Base-by-base conservation (phyloP, 345 rosid genomes). In the Lepidium didymum region DNA sequence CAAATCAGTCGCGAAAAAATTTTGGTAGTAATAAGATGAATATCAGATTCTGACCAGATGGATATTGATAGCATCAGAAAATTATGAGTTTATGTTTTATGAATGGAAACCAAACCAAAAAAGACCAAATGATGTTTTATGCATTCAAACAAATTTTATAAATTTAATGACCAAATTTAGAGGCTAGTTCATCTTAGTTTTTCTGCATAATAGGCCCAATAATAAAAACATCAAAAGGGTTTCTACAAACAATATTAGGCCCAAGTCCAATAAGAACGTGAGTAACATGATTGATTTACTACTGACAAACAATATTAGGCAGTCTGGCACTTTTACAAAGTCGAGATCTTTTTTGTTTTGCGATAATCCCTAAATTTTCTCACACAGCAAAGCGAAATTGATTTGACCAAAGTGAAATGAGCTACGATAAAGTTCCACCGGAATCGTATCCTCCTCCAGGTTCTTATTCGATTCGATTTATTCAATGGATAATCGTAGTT, bases 381-480 rank as follows among this genome's bases (percentile, higher is more conserved):
- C 46, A 23, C 7, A 36, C 62, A 25, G 23, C 33, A 45, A 45
- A 46, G 38, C 47, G 31, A 36, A 14, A 35, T 41, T 45, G 67
- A 41, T 13, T 7, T 12, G 43, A 35, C 12, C 18, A 40, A 10
- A 29, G 33, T 7, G 14, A n/a, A 5, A 86, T 89, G 92, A 88
- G 90, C 75, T 88, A 88, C 88, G 81, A 85, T 37, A 83, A 66
- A 72, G 68, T 43, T 46, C 81, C 85, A 44, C 83, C 78, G 45
- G 85, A 85, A 6, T 83, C 79, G 35, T 85, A 82, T 38, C 84
- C 86, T 74, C 87, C 88, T 67, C 87, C 86, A 60, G 92, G 96
- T 73, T 70, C 47, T 46, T 16, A 37, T 19, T 49, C 35, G 0
- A 14, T 61, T 46, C 16, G 5, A 68, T 37, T 62, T 35, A 15